Conservation (phyloP, 2,329 filamentous ascomycete genomes). For the Tolypocladium ovalisporum region DNA sequence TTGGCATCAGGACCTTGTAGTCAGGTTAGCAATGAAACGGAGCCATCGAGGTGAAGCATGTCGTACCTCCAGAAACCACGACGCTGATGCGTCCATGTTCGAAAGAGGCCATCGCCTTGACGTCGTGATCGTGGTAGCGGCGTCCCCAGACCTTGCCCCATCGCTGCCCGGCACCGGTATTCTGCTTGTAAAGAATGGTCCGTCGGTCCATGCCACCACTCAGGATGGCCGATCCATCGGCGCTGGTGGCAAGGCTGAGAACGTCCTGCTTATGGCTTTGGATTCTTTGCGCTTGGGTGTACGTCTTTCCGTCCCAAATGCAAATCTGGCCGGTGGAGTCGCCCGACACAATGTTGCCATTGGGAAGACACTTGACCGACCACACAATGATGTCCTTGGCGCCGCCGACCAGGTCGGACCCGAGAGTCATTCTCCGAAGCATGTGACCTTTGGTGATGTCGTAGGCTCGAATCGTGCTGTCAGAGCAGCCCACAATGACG, state of each 20-base stretch:
- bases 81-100: conserved; percentile 77
- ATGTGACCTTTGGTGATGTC: conserved; percentile 70
- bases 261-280: conserved; percentile 84
- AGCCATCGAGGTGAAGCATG: not conserved
- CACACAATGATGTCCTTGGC: conserved; percentile 83
- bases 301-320: conserved; percentile 90
- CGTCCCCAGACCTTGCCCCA: conserved; percentile 85
- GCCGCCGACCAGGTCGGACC: conserved; percentile 64
- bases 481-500: conserved; percentile 86
- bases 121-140: conserved; percentile 84
- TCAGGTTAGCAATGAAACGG: conserved; percentile 2
- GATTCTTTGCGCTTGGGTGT: conserved; percentile 76
- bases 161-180: conserved; percentile 45
- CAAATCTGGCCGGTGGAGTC: conserved; percentile 90
- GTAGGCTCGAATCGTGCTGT: conserved; percentile 87
- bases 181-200: conserved; percentile 71
- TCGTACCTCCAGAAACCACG: conserved; percentile 73
- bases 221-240: conserved; percentile 70
- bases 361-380: conserved; percentile 79
- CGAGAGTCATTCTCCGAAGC: conserved; percentile 75
- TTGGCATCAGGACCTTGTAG: conserved; percentile 68
- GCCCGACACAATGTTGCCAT: conserved; percentile 85
- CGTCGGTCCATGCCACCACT: conserved; percentile 88
- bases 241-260: conserved; percentile 72
- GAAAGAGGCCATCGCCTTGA: conserved; percentile 87